phyloP scores from a whole-genome alignment of 2,329 filamentous ascomycete genomes.

The Diaporthe capsici region DNA sequence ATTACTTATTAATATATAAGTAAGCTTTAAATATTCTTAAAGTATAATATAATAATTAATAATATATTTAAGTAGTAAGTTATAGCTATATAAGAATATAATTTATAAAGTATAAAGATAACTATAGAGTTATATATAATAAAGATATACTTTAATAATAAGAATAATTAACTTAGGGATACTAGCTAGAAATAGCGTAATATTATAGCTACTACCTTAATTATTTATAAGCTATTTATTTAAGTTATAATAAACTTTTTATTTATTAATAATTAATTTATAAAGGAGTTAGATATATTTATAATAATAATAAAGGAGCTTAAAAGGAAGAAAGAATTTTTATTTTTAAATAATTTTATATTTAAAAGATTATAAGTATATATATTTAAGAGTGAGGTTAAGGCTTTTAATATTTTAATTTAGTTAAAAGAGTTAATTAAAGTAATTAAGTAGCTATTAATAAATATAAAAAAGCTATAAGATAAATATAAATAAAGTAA shows the following conservation, averaged over 20 bases:
- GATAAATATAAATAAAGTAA: background rate
- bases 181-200: background rate
- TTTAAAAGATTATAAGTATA: background rate
- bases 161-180: background rate
- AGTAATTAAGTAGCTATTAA: background rate
- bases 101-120: background rate
- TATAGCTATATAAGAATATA: background rate
- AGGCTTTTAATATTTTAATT: background rate
- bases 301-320: background rate
- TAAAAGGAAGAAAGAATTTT: background rate
- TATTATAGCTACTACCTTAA: background rate
- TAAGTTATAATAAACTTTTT: background rate
- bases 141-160: background rate
- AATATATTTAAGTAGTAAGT: background rate
- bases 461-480: background rate
- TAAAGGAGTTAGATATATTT: background rate
- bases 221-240: background rate
- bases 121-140: background rate
- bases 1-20: background rate
- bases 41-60: background rate
- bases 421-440: background rate
- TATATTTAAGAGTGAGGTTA: background rate
- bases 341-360: background rate
- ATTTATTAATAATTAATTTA: background rate
- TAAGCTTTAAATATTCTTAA: background rate